These are phyloP conservation scores for Anastatica hierochuntica DNA, from an alignment of 345 rosid species.

Conservation along the genomic window DNA sequence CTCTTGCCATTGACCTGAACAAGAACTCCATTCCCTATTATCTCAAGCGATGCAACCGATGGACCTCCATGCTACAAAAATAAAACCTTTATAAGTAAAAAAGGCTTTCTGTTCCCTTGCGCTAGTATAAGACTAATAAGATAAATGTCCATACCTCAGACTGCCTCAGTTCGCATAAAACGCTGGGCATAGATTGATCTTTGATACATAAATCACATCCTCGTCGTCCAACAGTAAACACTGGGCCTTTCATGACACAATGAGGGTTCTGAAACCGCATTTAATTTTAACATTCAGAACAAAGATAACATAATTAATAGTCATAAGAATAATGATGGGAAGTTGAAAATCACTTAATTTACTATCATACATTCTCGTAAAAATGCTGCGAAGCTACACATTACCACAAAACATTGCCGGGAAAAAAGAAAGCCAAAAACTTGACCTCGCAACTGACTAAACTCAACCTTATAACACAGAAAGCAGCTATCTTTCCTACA, in stretches of 20 bases:
- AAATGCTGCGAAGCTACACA: too few relatives aligned
- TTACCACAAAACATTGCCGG: too few relatives aligned
- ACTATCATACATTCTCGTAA: too few relatives aligned
- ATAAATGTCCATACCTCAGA: constrained; percentile 43
- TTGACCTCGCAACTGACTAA: too few relatives aligned
- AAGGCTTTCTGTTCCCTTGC: not conserved
- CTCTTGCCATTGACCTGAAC: constrained; percentile 76
- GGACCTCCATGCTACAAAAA: constrained; percentile 54
- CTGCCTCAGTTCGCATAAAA: constrained; percentile 70
- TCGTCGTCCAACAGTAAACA: constrained; percentile 73
- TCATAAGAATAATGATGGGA: not conserved
- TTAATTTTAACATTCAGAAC: constrained; percentile 12
- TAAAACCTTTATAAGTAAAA: constrained; percentile 1
- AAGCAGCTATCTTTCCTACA: too few relatives aligned
- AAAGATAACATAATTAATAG: not conserved
- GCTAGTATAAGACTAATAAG: not conserved
- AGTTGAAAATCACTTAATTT: not conserved
- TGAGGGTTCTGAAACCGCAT: constrained; percentile 59
- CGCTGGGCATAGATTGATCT: constrained; percentile 50
- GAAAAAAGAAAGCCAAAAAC: too few relatives aligned
- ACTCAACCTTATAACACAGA: too few relatives aligned
- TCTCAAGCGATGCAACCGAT: constrained; percentile 55
- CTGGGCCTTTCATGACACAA: constrained; percentile 42
- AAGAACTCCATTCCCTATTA: constrained; percentile 64
- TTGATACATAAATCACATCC: constrained; percentile 61